A percentile compares a stretch with the other conserved stretches of the same genome.
These are phyloP conservation scores for Coemansia brasiliensis DNA, from an alignment of 192 early-diverging fungal species.

Conservation along the genomic window DNA sequence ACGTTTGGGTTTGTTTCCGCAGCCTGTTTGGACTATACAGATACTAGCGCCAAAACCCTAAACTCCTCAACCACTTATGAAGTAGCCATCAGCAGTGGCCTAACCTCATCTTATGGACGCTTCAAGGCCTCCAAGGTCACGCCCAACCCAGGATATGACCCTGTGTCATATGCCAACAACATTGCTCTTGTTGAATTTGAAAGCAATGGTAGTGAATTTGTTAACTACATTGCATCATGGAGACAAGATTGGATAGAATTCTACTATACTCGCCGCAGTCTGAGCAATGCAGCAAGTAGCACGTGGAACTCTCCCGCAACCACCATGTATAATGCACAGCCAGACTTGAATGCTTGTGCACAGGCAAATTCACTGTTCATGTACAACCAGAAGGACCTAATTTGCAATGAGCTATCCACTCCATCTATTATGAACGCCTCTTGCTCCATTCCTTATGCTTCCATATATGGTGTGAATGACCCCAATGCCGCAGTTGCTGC, in stretches of 20 bases:
- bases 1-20: constrained; percentile 42
- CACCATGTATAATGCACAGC: constrained; percentile 1
- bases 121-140: constrained; percentile 29
- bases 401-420: constrained; percentile 31
- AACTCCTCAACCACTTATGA: constrained; percentile 31
- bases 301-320: constrained; percentile 25
- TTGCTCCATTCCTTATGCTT: constrained; percentile 33
- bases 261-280: constrained; percentile 35
- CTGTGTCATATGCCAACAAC: constrained; percentile 49
- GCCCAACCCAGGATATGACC: constrained; percentile 32
- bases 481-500: constrained; percentile 35
- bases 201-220: constrained; percentile 21
- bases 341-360: constrained; percentile 11
- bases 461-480: constrained; percentile 24
- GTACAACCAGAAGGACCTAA: constrained; percentile 28
- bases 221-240: constrained; percentile 49
- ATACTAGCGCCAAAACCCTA: constrained; percentile 9
- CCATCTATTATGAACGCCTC: constrained; percentile 20
- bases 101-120: constrained; percentile 16
- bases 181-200: constrained; percentile 36
- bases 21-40: constrained; percentile 37
- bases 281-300: not conserved
- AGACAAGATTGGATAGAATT: constrained; percentile 34
- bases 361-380: constrained; percentile 20
- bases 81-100: constrained; percentile 25